Conservation (phyloP, 495 filamentous ascomycete species). For the Aspergillus bertholletiae region DNA sequence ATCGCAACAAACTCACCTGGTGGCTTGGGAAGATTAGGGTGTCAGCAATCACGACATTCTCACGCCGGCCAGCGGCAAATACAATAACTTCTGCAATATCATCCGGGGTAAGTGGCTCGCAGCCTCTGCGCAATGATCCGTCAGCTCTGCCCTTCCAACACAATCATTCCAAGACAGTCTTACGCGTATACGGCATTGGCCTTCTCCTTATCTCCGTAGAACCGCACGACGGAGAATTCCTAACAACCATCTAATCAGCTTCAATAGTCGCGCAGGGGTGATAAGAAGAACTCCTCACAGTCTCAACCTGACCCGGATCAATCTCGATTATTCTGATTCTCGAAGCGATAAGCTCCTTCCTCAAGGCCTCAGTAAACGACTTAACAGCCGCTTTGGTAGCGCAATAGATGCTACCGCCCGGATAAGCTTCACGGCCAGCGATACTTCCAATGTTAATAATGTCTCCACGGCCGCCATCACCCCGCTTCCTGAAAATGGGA, state of each 20-base stretch:
- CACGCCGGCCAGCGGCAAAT: slow-evolving; percentile 79
- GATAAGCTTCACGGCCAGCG: slow-evolving; percentile 86
- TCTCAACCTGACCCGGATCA: slow-evolving; percentile 96
- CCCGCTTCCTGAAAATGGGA: slow-evolving; percentile 75
- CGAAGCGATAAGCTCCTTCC: slow-evolving; percentile 84
- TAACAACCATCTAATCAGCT: slow-evolving; percentile 23
- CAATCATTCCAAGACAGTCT: slow-evolving; percentile 28
- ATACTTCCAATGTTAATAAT: slow-evolving; percentile 98
- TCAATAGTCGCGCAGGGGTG: neutral
- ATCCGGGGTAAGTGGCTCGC: slow-evolving; percentile 88
- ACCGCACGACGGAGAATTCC: slow-evolving; percentile 94
- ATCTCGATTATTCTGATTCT: slow-evolving; percentile 88
- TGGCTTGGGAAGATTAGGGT: slow-evolving; percentile 89
- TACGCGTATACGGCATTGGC: slow-evolving; percentile 95
- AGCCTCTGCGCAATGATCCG: slow-evolving; percentile 48
- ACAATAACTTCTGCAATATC: slow-evolving; percentile 95
- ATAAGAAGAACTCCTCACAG: slow-evolving; percentile 45
- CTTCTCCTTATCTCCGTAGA: slow-evolving; percentile 87
- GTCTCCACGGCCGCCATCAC: slow-evolving; percentile 78
- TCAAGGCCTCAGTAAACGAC: slow-evolving; percentile 81
- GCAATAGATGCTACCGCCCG: slow-evolving; percentile 93
- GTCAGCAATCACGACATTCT: slow-evolving; percentile 96
- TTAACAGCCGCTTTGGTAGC: slow-evolving; percentile 92
- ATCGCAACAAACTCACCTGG: slow-evolving; percentile 56
- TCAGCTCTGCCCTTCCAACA: slow-evolving; percentile 6